A percentile compares a stretch with the other conserved stretches of the same genome.
phyloP scores from a whole-genome alignment of 768 basidiomycete genomes.

The Boletellus ananas region DNA sequence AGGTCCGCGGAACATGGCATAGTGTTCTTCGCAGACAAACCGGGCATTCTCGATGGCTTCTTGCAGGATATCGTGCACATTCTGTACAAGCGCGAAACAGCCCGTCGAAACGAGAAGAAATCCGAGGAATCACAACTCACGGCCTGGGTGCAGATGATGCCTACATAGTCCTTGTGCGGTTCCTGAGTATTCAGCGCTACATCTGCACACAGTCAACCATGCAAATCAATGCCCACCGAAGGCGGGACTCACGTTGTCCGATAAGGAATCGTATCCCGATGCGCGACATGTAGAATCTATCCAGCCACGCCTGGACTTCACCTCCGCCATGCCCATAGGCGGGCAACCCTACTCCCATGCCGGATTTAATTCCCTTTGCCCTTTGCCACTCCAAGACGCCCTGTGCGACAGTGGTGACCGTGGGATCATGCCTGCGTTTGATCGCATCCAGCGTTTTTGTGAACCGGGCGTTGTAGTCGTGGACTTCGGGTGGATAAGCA shows the following conservation, averaged over 20 bases:
- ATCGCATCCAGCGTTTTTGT: constrained; percentile 83
- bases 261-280: constrained; percentile 97
- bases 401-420: constrained; percentile 94
- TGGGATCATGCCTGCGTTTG: constrained; percentile 94
- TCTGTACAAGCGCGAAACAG: constrained; percentile 40
- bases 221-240: background rate
- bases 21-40: constrained; percentile 93
- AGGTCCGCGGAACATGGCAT: constrained; percentile 92
- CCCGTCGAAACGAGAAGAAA: background rate
- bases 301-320: constrained; percentile 93
- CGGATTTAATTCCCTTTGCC: constrained; percentile 30
- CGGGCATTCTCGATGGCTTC: constrained; percentile 98
- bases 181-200: constrained; percentile 92
- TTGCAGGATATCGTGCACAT: constrained; percentile 95
- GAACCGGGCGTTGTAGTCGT: constrained; percentile 89
- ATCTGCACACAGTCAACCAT: constrained; percentile 44
- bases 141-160: constrained; percentile 93
- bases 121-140: constrained; percentile 39
- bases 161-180: constrained; percentile 88
- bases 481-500: constrained; percentile 87
- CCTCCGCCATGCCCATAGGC: constrained; percentile 62
- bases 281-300: constrained; percentile 94
- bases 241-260: constrained; percentile 72
- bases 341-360: constrained; percentile 26
- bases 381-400: constrained; percentile 97